These are phyloP conservation scores for Dioscorea zingiberensis DNA, from an alignment of 106 monocot genomes.

Conservation along the genomic window DNA sequence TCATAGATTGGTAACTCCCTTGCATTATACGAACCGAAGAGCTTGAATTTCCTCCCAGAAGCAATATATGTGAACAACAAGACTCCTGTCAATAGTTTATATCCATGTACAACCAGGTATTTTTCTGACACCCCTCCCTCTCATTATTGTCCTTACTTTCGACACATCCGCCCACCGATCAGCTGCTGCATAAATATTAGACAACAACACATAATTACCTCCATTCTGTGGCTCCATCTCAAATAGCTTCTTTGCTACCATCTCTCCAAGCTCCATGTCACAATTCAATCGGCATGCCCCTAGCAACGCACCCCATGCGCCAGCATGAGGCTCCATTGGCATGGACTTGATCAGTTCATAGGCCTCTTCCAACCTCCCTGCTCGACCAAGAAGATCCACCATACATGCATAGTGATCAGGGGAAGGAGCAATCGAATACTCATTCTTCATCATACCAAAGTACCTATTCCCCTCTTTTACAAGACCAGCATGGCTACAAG, in stretches of 20 bases:
- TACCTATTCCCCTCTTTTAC: constrained; percentile 54
- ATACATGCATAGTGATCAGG: constrained; percentile 72
- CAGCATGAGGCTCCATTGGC: constrained; percentile 54
- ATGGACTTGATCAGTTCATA: constrained; percentile 50
- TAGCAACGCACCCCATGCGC: constrained; percentile 76
- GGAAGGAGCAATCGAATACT: constrained; percentile 32
- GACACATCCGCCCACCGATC: constrained; percentile 62
- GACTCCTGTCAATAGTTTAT: not conserved
- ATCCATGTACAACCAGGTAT: constrained; percentile 54
- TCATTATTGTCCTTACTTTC: constrained; percentile 44
- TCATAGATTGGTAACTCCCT: too few species aligned
- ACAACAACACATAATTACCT: constrained; percentile 68
- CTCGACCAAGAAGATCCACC: constrained; percentile 65
- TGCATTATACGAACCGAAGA: too few species aligned
- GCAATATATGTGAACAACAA: too few species aligned
- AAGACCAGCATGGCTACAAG: constrained; percentile 69
- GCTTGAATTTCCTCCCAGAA: too few species aligned
- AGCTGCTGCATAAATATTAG: constrained; percentile 67
- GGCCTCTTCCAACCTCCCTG: constrained; percentile 56
- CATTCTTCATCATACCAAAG: constrained; percentile 51
- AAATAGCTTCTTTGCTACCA: constrained; percentile 39
- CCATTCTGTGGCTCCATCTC: constrained; percentile 60
- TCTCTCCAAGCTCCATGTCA: constrained; percentile 41
- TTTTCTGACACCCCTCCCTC: constrained; percentile 49
- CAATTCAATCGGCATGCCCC: constrained; percentile 49